Evolutionary conservation across 2,329 filamentous ascomycete genomes (phyloP).

Genomic region (Fusarium sublunatum): DNA sequence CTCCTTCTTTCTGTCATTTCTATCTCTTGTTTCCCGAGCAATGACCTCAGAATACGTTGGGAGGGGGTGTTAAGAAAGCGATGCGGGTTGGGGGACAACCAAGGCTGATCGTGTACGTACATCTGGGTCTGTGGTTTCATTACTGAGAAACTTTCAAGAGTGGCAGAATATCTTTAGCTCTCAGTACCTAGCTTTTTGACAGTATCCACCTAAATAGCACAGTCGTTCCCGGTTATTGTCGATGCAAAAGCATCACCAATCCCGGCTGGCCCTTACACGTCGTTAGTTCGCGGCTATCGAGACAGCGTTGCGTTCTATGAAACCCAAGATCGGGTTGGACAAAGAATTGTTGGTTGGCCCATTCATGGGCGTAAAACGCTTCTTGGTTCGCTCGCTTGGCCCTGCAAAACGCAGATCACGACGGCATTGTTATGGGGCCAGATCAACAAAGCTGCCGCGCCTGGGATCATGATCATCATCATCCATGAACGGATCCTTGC

Average conservation of each 20-base stretch:
- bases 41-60: not conserved
- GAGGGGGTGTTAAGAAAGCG: no score
- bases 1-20: conserved; percentile 12
- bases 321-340: conserved; percentile 12
- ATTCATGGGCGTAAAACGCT: not conserved
- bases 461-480: not conserved
- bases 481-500: conserved; percentile 6
- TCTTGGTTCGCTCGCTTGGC: conserved; percentile 4
- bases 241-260: conserved; percentile 5
- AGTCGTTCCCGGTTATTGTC: conserved; percentile 10
- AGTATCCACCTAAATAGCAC: conserved; percentile 5
- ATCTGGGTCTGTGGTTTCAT: not conserved
- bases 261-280: conserved; percentile 14
- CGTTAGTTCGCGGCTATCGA: conserved; percentile 21
- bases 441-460: conserved; percentile 20
- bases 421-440: conserved; percentile 2
- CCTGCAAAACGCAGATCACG: conserved; percentile 15
- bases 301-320: conserved; percentile 9
- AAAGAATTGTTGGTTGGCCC: not conserved
- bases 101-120: no score
- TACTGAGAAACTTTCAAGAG: not conserved
- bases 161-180: conserved; percentile 2
- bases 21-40: not conserved
- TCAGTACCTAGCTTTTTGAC: conserved; percentile 10
- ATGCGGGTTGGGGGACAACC: no score